These are phyloP conservation scores for Suhomyces faveliae DNA, from an alignment of 805 yeast genomes.

Conservation along the genomic window DNA sequence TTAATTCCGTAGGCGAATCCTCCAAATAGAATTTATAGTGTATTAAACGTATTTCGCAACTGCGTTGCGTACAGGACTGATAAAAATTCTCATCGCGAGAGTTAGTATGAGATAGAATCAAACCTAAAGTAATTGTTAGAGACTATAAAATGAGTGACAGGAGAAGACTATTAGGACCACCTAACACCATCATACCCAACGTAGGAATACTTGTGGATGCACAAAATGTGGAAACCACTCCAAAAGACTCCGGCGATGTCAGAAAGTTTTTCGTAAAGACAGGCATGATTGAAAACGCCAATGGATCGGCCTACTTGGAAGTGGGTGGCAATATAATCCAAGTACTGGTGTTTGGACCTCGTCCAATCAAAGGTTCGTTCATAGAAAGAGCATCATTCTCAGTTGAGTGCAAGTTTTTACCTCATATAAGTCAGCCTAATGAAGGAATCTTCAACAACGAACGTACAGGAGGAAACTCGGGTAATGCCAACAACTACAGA, in stretches of 20 bases:
- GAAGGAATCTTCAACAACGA: slow-evolving; percentile 26
- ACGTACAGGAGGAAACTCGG: slow-evolving; percentile 12
- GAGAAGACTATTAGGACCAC: slow-evolving; percentile 84
- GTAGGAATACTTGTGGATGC: slow-evolving; percentile 14
- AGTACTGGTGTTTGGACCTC: slow-evolving; percentile 82
- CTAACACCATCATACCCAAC: slow-evolving; percentile 48
- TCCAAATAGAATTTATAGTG: slow-evolving; percentile 3
- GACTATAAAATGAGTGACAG: slow-evolving; percentile 50
- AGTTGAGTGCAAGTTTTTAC: slow-evolving; percentile 57
- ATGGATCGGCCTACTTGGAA: slow-evolving; percentile 83
- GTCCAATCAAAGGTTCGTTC: slow-evolving; percentile 77
- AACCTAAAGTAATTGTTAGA: neutral
- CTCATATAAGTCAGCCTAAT: slow-evolving; percentile 45
- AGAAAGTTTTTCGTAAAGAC: slow-evolving; percentile 56
- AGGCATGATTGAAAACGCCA: slow-evolving; percentile 66
- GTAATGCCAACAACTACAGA: slow-evolving; percentile 23
- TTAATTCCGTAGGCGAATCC: slow-evolving; percentile 10
- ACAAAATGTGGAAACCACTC: slow-evolving; percentile 1
- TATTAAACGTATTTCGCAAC: neutral
- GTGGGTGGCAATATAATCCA: slow-evolving; percentile 58
- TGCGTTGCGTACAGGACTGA: slow-evolving; percentile 2
- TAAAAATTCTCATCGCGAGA: slow-evolving; percentile 8
- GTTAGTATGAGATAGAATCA: neutral
- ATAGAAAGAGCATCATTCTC: slow-evolving; percentile 63
- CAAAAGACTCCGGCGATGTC: slow-evolving; percentile 18